Conservation (phyloP, 192 early-diverging fungal genomes). For the Linnemannia exigua region DNA sequence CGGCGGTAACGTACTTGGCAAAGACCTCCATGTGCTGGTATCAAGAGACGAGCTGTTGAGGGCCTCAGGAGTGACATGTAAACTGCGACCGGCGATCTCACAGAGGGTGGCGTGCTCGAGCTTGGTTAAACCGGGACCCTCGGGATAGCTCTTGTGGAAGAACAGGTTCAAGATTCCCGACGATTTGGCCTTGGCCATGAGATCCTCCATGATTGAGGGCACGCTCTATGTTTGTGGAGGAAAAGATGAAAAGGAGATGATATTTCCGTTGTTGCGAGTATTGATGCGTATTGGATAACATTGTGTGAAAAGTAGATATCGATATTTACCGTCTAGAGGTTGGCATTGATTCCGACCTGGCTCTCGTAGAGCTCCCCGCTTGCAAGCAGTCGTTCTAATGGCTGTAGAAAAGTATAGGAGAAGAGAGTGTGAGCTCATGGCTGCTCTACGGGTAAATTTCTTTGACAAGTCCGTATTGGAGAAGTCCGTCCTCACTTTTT, state of each 20-base stretch:
- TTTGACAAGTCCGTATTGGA: too few relatives aligned
- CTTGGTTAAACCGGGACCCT: slow-evolving; percentile 90
- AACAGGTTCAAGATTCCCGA: slow-evolving; percentile 97
- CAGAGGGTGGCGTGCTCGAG: slow-evolving; percentile 94
- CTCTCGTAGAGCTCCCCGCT: slow-evolving; percentile 82
- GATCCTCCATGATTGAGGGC: slow-evolving; percentile 86
- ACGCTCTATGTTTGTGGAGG: slow-evolving; percentile 61
- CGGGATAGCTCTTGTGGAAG: slow-evolving; percentile 80
- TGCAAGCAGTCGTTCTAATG: slow-evolving; percentile 93
- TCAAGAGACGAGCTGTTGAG: slow-evolving; percentile 94
- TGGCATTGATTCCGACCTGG: slow-evolving; percentile 79
- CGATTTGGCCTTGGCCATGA: slow-evolving; percentile 86
- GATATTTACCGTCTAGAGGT: slow-evolving; percentile 84
- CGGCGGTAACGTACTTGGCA: slow-evolving; percentile 89
- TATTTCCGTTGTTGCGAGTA: neutral
- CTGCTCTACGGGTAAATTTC: neutral
- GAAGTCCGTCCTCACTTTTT: too few relatives aligned
- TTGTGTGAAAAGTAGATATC: too few relatives aligned
- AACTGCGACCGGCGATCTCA: slow-evolving; percentile 86
- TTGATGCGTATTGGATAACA: too few relatives aligned
- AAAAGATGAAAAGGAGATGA: slow-evolving; percentile 10
- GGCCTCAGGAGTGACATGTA: slow-evolving; percentile 87
- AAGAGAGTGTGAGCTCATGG: neutral
- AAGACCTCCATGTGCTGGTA: slow-evolving; percentile 99
- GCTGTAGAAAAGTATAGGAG: neutral